Conservation (phyloP, 371 early-diverging fungal species). For the Choanephora cucurbitarum region DNA sequence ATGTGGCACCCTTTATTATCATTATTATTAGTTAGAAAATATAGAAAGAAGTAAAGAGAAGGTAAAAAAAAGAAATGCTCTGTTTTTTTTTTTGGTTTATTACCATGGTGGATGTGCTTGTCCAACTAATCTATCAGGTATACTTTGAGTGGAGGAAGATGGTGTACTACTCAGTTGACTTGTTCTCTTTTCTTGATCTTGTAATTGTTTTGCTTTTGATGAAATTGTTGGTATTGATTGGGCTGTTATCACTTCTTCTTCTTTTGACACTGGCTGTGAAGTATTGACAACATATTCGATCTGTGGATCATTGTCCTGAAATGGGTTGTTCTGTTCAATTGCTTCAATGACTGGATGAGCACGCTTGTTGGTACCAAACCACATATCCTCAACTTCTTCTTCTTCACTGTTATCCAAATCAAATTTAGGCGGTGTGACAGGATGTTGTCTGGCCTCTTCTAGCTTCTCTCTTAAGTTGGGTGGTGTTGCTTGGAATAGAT, state of each 20-base stretch:
- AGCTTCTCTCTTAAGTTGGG: slow-evolving; percentile 32
- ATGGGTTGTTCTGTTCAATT: too few relatives aligned
- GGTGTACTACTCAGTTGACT: slow-evolving; percentile 13
- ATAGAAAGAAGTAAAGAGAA: slow-evolving; percentile 3
- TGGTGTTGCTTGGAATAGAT: slow-evolving; percentile 48
- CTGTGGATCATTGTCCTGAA: too few relatives aligned
- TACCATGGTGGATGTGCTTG: slow-evolving; percentile 43
- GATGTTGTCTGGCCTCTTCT: slow-evolving; percentile 25
- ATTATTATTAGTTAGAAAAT: slow-evolving; percentile 1
- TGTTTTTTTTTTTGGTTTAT: slow-evolving; percentile 5
- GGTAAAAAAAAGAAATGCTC: slow-evolving; percentile 2
- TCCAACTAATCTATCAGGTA: slow-evolving; percentile 25
- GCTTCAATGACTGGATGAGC: background rate
- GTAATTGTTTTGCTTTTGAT: background rate
- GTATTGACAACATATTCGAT: too few relatives aligned
- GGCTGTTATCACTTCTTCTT: background rate
- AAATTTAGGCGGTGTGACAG: slow-evolving; percentile 20
- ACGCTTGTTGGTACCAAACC: slow-evolving; percentile 20
- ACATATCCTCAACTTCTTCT: slow-evolving; percentile 33
- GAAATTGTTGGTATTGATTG: background rate
- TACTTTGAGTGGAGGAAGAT: slow-evolving; percentile 6
- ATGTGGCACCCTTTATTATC: slow-evolving; percentile 47
- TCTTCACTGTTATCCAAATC: slow-evolving; percentile 7
- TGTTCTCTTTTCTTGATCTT: background rate
- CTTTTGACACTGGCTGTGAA: background rate